Evolutionary conservation across 164 flowering plant genomes (phyloP), one percentile per base, ranked within the genome.

Genomic region (Piper longum): DNA sequence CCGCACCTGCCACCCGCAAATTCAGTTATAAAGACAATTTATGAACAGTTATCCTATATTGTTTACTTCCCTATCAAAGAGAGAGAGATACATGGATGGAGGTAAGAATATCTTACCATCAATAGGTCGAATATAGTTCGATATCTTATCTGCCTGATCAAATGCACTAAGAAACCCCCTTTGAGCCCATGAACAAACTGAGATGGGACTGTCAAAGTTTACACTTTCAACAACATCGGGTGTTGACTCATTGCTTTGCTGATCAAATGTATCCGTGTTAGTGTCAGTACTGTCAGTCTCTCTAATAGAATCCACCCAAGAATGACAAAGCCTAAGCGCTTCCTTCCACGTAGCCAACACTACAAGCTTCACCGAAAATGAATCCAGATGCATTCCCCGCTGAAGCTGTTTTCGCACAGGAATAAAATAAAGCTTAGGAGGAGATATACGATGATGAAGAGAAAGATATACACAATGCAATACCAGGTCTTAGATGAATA

Each of bases 301-400:
- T 43, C 45, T 59, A 45, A 54, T 54, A 13, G 76, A 67, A 41
- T 70, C 56, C 71, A 62, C 17, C 82, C 80, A 80, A 56, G 75
- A 66, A 64, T 62, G 61, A 70, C 74, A 75, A 57, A 75, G 71
- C 54, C 65, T 40, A 54, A 74, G 54, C 65, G 72, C 80, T 69
- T 80, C 70, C 77, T 68, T 79, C 86, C 84, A 82, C 45, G 79
- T 48, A 62, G 83, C 81, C 70, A 82, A 70, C 63, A 70, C 73
- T 64, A 80, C 76, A 66, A 82, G 73, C 54, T 80, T 75, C 64
- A 82, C 71, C 43, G 84, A 74, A 70, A 82, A 67, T 43, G 86
- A 77, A 43, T 82, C 82, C 2, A 74, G 70, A 68, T 62, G 73
- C 44, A 66, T 40, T n/a, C 68, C 81, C 64, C 72, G 75, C 63